Conservation (phyloP, 257 asterid species). For the Eustoma russellianum region DNA sequence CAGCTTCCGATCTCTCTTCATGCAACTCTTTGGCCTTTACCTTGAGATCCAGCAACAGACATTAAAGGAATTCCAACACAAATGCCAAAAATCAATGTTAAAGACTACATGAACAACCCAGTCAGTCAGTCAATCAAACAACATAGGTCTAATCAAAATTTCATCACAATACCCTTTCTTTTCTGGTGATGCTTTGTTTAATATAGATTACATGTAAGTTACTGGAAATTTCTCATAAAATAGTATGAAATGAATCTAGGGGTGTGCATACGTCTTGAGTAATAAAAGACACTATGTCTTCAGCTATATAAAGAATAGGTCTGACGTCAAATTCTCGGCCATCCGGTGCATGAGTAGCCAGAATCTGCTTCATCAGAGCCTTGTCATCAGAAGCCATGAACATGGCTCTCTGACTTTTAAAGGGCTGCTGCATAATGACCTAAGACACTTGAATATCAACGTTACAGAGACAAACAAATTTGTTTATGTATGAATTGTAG, state of each 20-base stretch:
- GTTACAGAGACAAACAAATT: too few relatives aligned
- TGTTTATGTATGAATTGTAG: too few relatives aligned
- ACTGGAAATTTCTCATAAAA: background rate
- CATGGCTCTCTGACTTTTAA: background rate
- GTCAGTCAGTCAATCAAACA: too few relatives aligned
- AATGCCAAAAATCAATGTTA: too few relatives aligned
- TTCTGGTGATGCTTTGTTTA: too few relatives aligned
- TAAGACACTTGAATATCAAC: too few relatives aligned
- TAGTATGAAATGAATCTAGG: too few relatives aligned
- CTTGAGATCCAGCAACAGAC: background rate
- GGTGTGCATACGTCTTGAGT: background rate
- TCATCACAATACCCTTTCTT: too few relatives aligned
- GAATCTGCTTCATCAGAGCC: slow-evolving; percentile 3
- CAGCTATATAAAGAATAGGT: slow-evolving; percentile 5
- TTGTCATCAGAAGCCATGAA: slow-evolving; percentile 3
- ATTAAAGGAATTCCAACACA: background rate
- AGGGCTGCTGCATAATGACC: too few relatives aligned
- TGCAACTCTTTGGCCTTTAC: background rate
- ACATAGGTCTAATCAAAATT: too few relatives aligned
- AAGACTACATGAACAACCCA: too few relatives aligned
- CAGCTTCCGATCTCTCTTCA: background rate
- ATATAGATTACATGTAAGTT: background rate
- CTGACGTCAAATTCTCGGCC: slow-evolving; percentile 6
- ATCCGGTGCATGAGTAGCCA: slow-evolving; percentile 6
- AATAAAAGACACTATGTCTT: slow-evolving; percentile 1